Evolutionary conservation across 345 rosid species (phyloP).

Genomic region (Aquilaria sinensis): DNA sequence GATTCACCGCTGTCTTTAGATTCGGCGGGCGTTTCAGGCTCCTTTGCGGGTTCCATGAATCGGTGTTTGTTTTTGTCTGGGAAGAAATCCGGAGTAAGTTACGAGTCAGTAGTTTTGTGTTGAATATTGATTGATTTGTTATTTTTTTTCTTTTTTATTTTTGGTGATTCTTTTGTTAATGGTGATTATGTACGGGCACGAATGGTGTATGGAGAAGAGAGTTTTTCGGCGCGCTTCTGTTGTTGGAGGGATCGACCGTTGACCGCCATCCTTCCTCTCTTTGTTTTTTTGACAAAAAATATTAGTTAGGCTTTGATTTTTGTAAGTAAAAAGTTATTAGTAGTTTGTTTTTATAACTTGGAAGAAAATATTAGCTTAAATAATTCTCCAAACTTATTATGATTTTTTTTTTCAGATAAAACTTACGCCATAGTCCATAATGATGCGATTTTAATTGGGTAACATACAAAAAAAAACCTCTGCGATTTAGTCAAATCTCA

Average conservation of each 20-base stretch:
- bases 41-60: constrained; percentile 14
- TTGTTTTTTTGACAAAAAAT: too few species aligned
- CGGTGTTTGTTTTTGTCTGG: not conserved
- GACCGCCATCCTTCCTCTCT: not conserved
- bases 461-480: too few species aligned
- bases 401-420: too few species aligned
- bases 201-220: constrained; percentile 1
- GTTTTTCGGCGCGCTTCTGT: not conserved
- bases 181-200: constrained; percentile 14
- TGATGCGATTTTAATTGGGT: too few species aligned
- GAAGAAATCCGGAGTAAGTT: constrained; percentile 9
- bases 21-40: not conserved
- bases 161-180: not conserved
- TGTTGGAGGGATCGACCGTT: constrained; percentile 17
- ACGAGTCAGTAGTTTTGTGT: constrained; percentile 7
- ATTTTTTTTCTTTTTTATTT: not conserved
- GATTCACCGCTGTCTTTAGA: not conserved
- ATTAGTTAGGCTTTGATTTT: too few species aligned
- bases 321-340: too few species aligned
- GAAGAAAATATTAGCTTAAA: too few species aligned
- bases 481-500: too few species aligned
- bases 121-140: too few species aligned
- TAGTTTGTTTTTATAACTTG: too few species aligned
- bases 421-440: too few species aligned
- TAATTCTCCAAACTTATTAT: too few species aligned